These are phyloP conservation scores for Hippophae tibetana DNA, from an alignment of 306 rosid genomes.

Conservation along the genomic window DNA sequence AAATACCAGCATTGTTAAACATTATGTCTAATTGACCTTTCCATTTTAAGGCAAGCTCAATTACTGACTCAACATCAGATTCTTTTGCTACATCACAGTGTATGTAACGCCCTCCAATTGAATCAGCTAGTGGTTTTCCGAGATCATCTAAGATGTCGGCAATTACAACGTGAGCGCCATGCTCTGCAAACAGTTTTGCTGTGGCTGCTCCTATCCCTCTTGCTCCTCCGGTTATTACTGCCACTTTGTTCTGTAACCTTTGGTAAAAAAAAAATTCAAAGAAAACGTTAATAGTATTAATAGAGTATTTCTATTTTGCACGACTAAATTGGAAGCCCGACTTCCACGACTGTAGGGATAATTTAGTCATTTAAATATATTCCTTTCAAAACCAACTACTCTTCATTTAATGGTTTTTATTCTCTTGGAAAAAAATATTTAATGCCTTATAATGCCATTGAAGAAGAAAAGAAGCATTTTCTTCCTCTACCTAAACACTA, in stretches of 20 bases:
- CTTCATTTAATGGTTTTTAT: no score
- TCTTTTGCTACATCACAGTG: conserved; percentile 76
- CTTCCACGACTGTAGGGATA: no score
- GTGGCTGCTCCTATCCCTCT: conserved; percentile 84
- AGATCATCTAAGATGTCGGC: conserved; percentile 70
- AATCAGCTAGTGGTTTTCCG: conserved; percentile 39
- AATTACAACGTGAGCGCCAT: conserved; percentile 62
- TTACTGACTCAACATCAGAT: conserved; percentile 55
- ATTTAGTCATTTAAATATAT: no score
- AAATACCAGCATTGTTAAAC: conserved; percentile 75
- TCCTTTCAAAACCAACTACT: no score
- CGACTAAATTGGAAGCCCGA: no score
- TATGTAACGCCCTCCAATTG: conserved; percentile 49
- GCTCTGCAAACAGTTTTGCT: conserved; percentile 49
- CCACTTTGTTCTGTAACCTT: conserved; percentile 50
- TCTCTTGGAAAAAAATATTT: no score
- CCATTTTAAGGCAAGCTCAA: conserved; percentile 51
- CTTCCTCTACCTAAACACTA: no score
- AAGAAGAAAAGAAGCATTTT: no score
- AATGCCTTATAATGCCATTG: no score
- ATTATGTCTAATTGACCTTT: conserved; percentile 62
- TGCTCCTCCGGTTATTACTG: conserved; percentile 75
- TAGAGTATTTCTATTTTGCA: no score
- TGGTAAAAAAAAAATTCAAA: not conserved
- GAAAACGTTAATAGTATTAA: no score